Base-by-base conservation (phyloP, 345 rosid species). In the Hibiscus trionum region DNA sequence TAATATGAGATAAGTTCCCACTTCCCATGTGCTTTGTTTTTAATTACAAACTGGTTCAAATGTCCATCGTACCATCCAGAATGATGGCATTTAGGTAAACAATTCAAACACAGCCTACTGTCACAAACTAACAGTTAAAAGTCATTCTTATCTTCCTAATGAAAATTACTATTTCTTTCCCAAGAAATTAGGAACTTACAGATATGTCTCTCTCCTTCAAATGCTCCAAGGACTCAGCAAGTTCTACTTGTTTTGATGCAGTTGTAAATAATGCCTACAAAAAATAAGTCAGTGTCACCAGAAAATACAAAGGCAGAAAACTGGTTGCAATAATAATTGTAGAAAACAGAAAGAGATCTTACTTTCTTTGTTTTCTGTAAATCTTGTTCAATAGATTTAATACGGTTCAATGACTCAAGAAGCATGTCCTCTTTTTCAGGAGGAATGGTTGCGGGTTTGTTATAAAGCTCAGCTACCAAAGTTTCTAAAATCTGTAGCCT, bases 351-450 rank as follows among this genome's bases (percentile, higher is more conserved):
- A 76, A 47, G 26, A 55, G 72, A 50, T 58, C 66, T 61, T 80
- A 94, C 98, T 79, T 77, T 87, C 79, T 88, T 94, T 75, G 98
- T 94, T 88, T 82, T 91, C 79, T 90, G 96, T 53, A 94, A 80
- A 79, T 94, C 98, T 73, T 85, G 81, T 68, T 94, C 98, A 35
- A 94, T 94, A 66, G 80, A 83, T 84, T 77, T 95, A 74, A 90
- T 91, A 59, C 99, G 90, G 73, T 74, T 84, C 86, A 91, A 69
- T 2, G 97, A 95, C 63, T 91, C 96, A 31, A 76, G 91, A 80
- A 94, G 89, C 77, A 90, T 90, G 76, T 87, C 82, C 37, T 94
- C 98, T 82, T 94, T 94, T 82, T 91, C 97, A 15, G 86, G 91
- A 76, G 98, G 96, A 73, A 91, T 91, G 49, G 77, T 84, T 74